Conservation (phyloP, 106 monocot genomes). For the Hemerocallis citrina region DNA sequence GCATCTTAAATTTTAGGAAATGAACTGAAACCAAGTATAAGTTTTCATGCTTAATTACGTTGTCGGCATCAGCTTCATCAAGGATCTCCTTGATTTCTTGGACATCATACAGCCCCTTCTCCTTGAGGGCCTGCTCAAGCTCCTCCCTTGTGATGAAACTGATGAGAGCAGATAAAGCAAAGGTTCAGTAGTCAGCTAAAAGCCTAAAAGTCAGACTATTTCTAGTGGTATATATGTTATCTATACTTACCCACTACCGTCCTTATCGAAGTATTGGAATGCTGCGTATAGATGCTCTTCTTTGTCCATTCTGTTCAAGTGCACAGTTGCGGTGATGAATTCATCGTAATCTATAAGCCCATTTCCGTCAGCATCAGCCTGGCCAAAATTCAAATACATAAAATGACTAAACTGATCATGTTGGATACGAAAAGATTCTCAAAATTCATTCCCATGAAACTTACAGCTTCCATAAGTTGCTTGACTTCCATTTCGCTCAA, state of each 20-base stretch:
- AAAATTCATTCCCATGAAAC: slow-evolving; percentile 6
- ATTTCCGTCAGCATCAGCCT: slow-evolving; percentile 94
- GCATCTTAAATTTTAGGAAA: no score
- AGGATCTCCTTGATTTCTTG: slow-evolving; percentile 68
- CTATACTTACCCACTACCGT: slow-evolving; percentile 45
- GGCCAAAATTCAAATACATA: neutral
- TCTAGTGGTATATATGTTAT: no score
- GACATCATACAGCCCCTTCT: slow-evolving; percentile 64
- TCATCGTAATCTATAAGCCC: slow-evolving; percentile 84
- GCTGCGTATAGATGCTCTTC: slow-evolving; percentile 84
- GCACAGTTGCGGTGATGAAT: slow-evolving; percentile 92
- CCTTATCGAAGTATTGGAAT: slow-evolving; percentile 83
- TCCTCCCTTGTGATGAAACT: slow-evolving; percentile 83
- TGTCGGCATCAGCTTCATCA: slow-evolving; percentile 78
- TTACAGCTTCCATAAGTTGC: slow-evolving; percentile 65
- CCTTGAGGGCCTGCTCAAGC: slow-evolving; percentile 76
- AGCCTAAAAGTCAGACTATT: no score
- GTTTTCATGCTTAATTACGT: slow-evolving; percentile 19
- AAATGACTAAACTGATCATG: neutral
- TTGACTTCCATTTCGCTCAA: slow-evolving; percentile 53
- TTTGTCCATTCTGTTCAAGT: slow-evolving; percentile 80
- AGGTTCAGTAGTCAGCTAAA: no score
- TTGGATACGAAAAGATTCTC: neutral
- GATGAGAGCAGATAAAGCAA: neutral
- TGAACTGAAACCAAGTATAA: no score